Base-by-base conservation (phyloP, 2,329 filamentous ascomycete genomes). In the Sporothrix schenckii region DNA sequence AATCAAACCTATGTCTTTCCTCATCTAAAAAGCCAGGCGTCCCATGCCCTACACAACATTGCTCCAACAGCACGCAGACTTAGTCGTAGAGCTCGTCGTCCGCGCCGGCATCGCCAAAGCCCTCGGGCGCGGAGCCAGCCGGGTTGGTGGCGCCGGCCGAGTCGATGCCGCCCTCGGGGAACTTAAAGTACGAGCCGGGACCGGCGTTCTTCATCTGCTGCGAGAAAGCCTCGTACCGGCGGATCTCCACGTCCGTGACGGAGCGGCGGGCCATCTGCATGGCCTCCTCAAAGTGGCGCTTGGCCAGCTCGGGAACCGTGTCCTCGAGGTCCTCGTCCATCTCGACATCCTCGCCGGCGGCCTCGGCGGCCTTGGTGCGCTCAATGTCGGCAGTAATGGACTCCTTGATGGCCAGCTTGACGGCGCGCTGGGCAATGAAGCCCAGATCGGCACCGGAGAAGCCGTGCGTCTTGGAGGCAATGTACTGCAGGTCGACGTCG, bases 401-500 rank as follows among this genome's bases (percentile, higher is more conserved):
- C 85, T 99, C 91, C 88, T 99, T 99, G 85, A 99, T 99, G 76
- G 95, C 95, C 78, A 98, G 90, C 89, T 99, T 99, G 86, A 97
- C 95, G 69, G 95, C 95, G 81, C 95, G 93, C 85, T 99, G 95
- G 30, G 95, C 97, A 80, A 99, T 94, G 85, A 98, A 99, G 74
- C 95, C 95, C 80, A 99, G 88, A 91, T 99, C 95, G 78, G 95
- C 95, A 94, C 95, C 95, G 70, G 95, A 98, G 89, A 98, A 99
- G 74, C 95, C 95, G 83, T 99, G 93, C 6, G 95, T 99, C 87
- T 97, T 96, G 83, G 90, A 91, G 69, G 95, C 94, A 79, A 99
- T 98, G 86, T 89, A 98, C 72, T 90, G 83, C 66, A 99, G 85
- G 80, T 99, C 90, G 77, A 99, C 90, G 77, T 99, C 95, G 27